Evolutionary conservation across 345 rosid genomes (phyloP), one percentile per base, ranked within the genome.

Genomic region (Salix caprea): DNA sequence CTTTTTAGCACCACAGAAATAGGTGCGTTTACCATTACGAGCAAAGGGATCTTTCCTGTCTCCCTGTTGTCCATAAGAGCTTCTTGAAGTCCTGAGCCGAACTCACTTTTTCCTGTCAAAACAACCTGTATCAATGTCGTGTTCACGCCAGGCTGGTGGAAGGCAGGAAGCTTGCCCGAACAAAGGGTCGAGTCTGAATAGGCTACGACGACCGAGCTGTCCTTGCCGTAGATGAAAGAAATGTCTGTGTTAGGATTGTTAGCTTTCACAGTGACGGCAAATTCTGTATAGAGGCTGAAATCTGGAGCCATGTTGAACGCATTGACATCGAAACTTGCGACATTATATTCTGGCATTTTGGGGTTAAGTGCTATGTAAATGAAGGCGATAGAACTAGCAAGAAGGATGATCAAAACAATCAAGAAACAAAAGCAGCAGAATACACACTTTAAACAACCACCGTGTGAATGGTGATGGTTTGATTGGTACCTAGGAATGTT

Each of bases 361-460:
- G 91, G 91, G 66, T 85, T 65, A 36, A 71, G 72, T 18, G 74
- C 21, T 0, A 82, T 12, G 74, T 74, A 82, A 40, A 88, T 30
- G 42, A 76, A 36, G 54, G 75, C 44, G 24, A 69, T 39, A 7
- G 77, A 2, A 37, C 73, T 46, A 28, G 78, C 79, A 24, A 88
- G 28, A 52, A 82, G 1, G 74, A 85, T 2, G 81, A 87, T 74
- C 46, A 84, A 26, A 70, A 82, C 14, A 65, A 88, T 24, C 80
- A 84, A 85, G 75, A 65, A 80, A 80, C 89, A 86, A 30, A 67
- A 83, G 72, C 85, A 90, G 76, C 87, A 88, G 34, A 90, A 85
- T 1, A 87, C 30, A 66, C 89, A 88, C 48, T 72, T 78, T 2
- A 83, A 60, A 70, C 88, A 88, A 36, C 80, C 67, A 23, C 81